Conservation (phyloP, 257 asterid genomes). For the Striga asiatica region DNA sequence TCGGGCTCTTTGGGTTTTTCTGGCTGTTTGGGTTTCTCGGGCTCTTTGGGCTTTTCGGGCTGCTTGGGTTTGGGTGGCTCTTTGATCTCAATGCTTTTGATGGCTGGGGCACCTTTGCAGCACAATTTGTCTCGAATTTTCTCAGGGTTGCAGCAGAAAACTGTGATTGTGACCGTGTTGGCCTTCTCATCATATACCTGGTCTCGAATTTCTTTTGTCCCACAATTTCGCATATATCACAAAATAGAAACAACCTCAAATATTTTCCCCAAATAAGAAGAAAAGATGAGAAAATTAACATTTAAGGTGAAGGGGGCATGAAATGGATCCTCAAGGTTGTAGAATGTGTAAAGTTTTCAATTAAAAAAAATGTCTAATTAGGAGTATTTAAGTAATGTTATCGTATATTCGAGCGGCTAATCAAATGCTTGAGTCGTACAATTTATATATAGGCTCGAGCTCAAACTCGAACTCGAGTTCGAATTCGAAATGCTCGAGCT, state of each 20-base stretch:
- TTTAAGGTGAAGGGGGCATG: no score
- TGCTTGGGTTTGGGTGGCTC: no score
- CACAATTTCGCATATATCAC: background rate
- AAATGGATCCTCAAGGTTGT: no score
- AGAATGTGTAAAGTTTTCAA: no score
- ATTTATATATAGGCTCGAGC: no score
- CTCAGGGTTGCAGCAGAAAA: slow-evolving; percentile 67
- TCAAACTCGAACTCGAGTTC: no score
- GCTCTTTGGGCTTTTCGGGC: slow-evolving; percentile 23
- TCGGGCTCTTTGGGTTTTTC: slow-evolving; percentile 24
- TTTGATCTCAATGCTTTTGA: slow-evolving; percentile 52
- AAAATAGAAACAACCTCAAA: slow-evolving; percentile 13
- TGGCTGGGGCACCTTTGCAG: slow-evolving; percentile 43
- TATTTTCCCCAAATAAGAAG: background rate
- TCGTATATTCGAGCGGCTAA: no score
- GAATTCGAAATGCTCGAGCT: no score
- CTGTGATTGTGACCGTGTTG: slow-evolving; percentile 48
- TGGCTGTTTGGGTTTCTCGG: no score
- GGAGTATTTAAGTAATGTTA: no score
- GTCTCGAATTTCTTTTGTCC: slow-evolving; percentile 63
- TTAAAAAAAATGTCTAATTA: no score
- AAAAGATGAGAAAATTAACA: background rate
- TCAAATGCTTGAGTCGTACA: no score
- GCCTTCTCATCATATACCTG: slow-evolving; percentile 50
- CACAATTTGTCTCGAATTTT: slow-evolving; percentile 61